Conservation (phyloP, 768 basidiomycete genomes). For the Collybiopsis confluens region DNA sequence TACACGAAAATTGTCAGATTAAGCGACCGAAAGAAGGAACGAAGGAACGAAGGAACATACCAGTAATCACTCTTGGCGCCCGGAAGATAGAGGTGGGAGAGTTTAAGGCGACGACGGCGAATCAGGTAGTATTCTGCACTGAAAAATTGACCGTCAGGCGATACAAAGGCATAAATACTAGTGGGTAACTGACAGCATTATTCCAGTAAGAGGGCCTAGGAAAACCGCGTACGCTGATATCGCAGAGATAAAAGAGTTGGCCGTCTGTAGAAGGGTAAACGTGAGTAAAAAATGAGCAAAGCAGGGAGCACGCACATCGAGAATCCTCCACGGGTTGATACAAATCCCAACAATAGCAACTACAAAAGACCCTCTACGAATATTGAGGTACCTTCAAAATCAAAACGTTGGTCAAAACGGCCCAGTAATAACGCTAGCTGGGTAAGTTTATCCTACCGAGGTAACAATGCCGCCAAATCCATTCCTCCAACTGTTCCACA, state of each 20-base stretch:
- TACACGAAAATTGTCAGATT: neutral
- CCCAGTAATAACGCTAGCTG: too few species aligned
- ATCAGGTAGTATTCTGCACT: conserved; percentile 25
- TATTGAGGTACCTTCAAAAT: conserved; percentile 20
- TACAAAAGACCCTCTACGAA: conserved; percentile 27
- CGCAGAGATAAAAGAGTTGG: conserved; percentile 23
- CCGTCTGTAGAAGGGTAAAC: conserved; percentile 10
- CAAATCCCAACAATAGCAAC: conserved; percentile 23
- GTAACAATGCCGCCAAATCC: conserved; percentile 25
- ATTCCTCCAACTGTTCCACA: conserved; percentile 30
- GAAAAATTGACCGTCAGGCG: neutral
- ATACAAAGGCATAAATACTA: conserved; percentile 6
- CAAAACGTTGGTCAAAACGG: too few species aligned
- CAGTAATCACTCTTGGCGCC: conserved; percentile 23
- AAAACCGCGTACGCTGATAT: conserved; percentile 28
- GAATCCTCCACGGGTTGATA: conserved; percentile 27
- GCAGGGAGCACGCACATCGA: conserved; percentile 17
- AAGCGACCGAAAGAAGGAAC: too few species aligned
- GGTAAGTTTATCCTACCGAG: conserved; percentile 8
- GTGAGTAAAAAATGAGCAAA: neutral
- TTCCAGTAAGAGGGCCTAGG: conserved; percentile 26
- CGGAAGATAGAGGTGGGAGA: conserved; percentile 24
- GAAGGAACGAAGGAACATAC: conserved; percentile 10
- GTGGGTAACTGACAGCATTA: conserved; percentile 25
- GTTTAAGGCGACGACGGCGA: conserved; percentile 20